Base-by-base conservation (phyloP, 768 basidiomycete species). In the Paxillus ammoniavirescens region DNA sequence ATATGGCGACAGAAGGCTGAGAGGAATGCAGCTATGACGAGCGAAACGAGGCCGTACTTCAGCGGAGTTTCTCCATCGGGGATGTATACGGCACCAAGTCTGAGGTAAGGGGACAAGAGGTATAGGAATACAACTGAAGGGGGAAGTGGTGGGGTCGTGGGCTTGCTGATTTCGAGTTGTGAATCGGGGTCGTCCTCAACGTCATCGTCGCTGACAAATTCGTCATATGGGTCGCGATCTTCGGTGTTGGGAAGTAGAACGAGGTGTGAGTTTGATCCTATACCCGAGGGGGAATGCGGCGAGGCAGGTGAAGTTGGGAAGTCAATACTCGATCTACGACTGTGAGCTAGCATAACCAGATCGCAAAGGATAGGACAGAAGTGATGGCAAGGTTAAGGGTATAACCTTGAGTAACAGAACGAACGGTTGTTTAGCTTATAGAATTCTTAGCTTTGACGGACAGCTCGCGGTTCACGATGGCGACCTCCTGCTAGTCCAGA, bases 31-130 rank as follows among this genome's bases (percentile, higher is more conserved):
- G 83, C 83, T 28, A 77, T 60, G 31, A 83, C 43, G 2, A 89
- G 66, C 1, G 73, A 68, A 28, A 81, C 70, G 28, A 89, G 70
- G 4, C 77, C 75, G 28, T 77, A 72, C 61, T 77, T 75, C 38
- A 86, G 69, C 3, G 83, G 75, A 44, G 77, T 62, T 36, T 69
- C 68, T 6, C 75, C 72, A 55, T 79, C 76, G n/a, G 81, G 74
- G 8, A 87, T 62, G 43, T 83, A 73, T 53, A 90, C 73, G 26
- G 87, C 87, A 21, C 89, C 89, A 23, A 90, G 77, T 61, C 82
- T 86, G 61, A 89, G 77, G 63, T 80, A 85, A 6, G 87, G 86
- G 4, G 81, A 72, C 48, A 87, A 71, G 51, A 91, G 83, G 69
- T 89, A 86, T 9, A 89, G 73, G 61, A 90, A 83, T 45, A 89